Percentiles rank a stretch among this genome's conserved stretches.
phyloP scores from a whole-genome alignment of 2,329 filamentous ascomycete species.

The Stachybotrys echinatus region DNA sequence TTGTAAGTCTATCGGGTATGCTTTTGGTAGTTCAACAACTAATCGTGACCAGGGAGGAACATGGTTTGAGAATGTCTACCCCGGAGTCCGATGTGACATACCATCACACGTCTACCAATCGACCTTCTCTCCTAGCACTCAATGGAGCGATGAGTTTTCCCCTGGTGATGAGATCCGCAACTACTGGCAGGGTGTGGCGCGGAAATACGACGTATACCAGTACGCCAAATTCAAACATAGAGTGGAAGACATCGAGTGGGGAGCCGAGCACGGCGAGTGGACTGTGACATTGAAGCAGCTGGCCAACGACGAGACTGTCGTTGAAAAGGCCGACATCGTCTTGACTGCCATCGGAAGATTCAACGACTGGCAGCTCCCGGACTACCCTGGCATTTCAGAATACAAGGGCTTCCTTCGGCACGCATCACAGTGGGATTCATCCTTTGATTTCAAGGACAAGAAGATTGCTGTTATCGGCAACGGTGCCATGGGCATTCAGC shows the following conservation, averaged over 20 bases:
- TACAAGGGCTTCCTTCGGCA: constrained; percentile 54
- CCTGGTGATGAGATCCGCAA: constrained; percentile 60
- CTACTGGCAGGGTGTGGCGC: constrained; percentile 60
- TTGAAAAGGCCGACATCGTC: constrained; percentile 52
- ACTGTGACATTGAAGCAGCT: constrained; percentile 39
- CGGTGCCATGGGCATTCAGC: constrained; percentile 55
- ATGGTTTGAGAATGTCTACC: constrained; percentile 54
- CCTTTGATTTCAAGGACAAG: constrained; percentile 43
- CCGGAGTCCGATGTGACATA: constrained; percentile 63
- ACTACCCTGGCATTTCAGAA: constrained; percentile 51
- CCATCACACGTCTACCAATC: constrained; percentile 67
- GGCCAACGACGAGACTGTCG: constrained; percentile 28
- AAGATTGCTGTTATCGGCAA: constrained; percentile 58
- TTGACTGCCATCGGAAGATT: constrained; percentile 61
- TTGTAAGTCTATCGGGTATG: constrained; percentile 51
- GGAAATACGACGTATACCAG: constrained; percentile 59
- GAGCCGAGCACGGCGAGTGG: constrained; percentile 49
- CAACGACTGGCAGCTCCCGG: constrained; percentile 59
- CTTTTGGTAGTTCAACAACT: too few relatives aligned
- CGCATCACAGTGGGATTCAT: constrained; percentile 54
- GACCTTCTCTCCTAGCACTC: constrained; percentile 60
- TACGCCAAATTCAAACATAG: constrained; percentile 48
- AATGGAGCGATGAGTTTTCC: constrained; percentile 66
- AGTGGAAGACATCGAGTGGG: constrained; percentile 54
- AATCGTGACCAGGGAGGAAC: constrained; percentile 10